phyloP scores from a whole-genome alignment of 1,284 basidiomycete species.

The Leccinum pachyderme region DNA sequence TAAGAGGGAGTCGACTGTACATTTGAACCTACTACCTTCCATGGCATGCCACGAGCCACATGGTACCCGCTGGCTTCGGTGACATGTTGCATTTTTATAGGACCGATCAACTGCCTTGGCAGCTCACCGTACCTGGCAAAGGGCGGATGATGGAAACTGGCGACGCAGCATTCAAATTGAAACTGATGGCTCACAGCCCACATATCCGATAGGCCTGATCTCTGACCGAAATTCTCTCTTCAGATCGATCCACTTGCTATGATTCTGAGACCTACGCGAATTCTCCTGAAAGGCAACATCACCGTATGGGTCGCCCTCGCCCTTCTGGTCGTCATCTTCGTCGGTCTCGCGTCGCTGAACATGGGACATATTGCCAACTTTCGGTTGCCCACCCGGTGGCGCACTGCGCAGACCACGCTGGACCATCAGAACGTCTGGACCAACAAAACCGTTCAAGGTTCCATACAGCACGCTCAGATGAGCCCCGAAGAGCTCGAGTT shows the following conservation, averaged over 20 bases:
- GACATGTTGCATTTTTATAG: background rate
- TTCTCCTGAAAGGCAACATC: background rate
- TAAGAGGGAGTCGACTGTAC: no score
- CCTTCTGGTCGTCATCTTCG: slow-evolving; percentile 24
- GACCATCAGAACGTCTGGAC: slow-evolving; percentile 19
- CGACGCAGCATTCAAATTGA: background rate
- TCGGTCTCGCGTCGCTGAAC: slow-evolving; percentile 27
- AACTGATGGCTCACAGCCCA: background rate
- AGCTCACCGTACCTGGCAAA: no score
- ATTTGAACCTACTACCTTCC: no score
- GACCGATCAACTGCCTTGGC: background rate
- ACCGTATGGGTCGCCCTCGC: background rate
- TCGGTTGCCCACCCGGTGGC: slow-evolving; percentile 21
- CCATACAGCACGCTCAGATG: background rate
- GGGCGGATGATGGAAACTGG: background rate
- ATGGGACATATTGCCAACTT: slow-evolving; percentile 15
- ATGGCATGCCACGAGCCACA: no score
- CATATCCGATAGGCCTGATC: no score
- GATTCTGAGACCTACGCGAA: slow-evolving; percentile 10
- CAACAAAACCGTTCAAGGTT: slow-evolving; percentile 5
- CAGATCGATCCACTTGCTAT: background rate
- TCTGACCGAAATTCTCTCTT: background rate
- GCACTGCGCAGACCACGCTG: slow-evolving; percentile 10
- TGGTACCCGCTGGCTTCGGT: no score
- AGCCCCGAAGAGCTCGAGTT: slow-evolving; percentile 11